Percentiles rank a stretch among this genome's conserved stretches.
These are phyloP conservation scores for Secale cereale DNA, from an alignment of 176 grass and related monocot genomes.

Conservation along the genomic window DNA sequence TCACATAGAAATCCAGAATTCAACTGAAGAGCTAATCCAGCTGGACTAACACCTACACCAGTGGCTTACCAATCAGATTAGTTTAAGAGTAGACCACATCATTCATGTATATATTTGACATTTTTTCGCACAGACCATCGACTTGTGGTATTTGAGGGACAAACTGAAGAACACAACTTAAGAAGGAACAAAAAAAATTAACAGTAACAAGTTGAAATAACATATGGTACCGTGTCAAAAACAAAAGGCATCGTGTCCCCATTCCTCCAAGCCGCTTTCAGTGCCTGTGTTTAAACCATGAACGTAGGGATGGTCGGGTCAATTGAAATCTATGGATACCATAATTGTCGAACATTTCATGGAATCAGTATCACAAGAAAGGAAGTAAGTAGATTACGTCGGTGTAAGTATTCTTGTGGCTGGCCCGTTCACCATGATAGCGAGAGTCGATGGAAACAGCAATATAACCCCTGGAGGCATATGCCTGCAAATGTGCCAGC, in stretches of 20 bases:
- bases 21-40: not conserved
- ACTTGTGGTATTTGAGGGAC: not conserved
- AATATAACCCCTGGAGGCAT: constrained; percentile 87
- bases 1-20: not conserved
- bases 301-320: not conserved
- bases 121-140: not conserved
- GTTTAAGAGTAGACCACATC: not conserved
- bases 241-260: constrained; percentile 89
- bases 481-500: constrained; percentile 49
- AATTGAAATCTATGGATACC: not conserved
- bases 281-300: constrained; percentile 46
- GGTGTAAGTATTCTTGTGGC: constrained; percentile 44
- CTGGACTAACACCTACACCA: not conserved
- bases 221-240: constrained; percentile 80
- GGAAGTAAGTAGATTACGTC: constrained; percentile 51
- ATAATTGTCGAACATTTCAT: not conserved
- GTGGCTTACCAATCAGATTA: not conserved
- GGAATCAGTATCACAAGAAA: not conserved
- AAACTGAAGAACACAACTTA: not conserved
- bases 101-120: not conserved
- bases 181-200: not conserved
- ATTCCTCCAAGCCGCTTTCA: constrained; percentile 71
- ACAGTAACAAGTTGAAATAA: constrained; percentile 6
- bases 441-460: constrained; percentile 81
- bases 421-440: constrained; percentile 92